phyloP scores from a whole-genome alignment of 2,329 filamentous ascomycete genomes.

The Aureobasidium pullulans region DNA sequence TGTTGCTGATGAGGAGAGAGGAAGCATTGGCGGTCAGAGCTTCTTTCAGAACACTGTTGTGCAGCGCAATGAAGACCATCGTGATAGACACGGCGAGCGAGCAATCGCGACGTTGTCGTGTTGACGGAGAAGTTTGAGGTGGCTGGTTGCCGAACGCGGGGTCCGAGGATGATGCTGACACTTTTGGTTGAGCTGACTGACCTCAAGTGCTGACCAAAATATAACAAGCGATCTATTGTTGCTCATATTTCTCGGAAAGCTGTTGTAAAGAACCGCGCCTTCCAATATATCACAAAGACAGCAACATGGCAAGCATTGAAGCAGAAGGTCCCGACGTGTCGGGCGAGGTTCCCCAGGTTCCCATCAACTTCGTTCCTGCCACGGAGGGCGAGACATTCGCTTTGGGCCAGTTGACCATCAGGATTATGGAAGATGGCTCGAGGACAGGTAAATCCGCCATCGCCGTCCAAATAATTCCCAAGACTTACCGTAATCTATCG shows the following conservation, averaged over 20 bases:
- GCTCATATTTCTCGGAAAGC: background rate
- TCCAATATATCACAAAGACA: background rate
- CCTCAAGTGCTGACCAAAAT: background rate
- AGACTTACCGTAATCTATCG: background rate
- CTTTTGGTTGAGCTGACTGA: background rate
- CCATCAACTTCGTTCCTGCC: slow-evolving; percentile 43
- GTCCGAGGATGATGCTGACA: slow-evolving; percentile 1
- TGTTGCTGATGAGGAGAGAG: no score
- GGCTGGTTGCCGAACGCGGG: background rate
- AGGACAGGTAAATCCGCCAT: slow-evolving; percentile 32
- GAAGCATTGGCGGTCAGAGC: no score
- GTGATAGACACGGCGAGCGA: background rate
- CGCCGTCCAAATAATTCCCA: background rate
- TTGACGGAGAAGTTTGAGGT: background rate
- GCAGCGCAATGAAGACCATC: no score
- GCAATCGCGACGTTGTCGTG: background rate
- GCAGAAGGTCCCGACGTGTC: slow-evolving; percentile 8
- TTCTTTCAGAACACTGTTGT: no score
- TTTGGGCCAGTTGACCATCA: slow-evolving; percentile 43
- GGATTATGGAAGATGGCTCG: slow-evolving; percentile 46
- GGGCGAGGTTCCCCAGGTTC: slow-evolving; percentile 27
- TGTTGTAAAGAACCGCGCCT: background rate
- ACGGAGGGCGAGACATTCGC: slow-evolving; percentile 43
- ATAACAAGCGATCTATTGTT: background rate
- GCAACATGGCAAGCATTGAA: slow-evolving; percentile 1